phyloP scores from a whole-genome alignment of 257 asterid species.

The Solanum appendiculatum region DNA sequence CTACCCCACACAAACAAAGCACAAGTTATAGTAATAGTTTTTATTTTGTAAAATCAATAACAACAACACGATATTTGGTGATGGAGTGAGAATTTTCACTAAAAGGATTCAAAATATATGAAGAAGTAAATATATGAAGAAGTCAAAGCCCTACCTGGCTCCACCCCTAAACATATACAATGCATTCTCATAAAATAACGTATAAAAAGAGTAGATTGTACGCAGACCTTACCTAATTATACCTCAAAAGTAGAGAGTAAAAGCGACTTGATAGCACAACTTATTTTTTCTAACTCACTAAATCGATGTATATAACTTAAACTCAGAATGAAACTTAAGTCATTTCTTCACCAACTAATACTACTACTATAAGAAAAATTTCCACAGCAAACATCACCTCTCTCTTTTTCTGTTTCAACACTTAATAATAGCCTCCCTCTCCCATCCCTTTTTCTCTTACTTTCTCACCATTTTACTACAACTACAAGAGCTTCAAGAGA shows the following conservation, averaged over 20 bases:
- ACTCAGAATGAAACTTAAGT: not conserved
- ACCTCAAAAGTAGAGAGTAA: not conserved
- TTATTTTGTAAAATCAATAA: not conserved
- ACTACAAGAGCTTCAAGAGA: not conserved
- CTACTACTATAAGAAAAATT: not conserved
- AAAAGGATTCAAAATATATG: not conserved
- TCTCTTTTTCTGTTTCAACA: not conserved
- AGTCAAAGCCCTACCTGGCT: not conserved
- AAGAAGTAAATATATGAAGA: not conserved
- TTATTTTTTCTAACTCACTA: too few species aligned
- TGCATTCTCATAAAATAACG: not conserved
- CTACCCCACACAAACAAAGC: not conserved
- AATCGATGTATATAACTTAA: not conserved
- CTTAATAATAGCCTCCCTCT: not conserved
- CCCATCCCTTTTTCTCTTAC: not conserved
- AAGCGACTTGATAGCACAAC: not conserved
- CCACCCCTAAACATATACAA: not conserved
- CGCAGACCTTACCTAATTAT: rapidly evolving
- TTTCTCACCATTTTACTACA: too few species aligned
- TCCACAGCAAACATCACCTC: not conserved
- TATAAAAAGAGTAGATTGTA: not conserved
- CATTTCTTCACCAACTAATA: not conserved
- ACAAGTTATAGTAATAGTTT: not conserved
- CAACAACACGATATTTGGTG: too few species aligned
- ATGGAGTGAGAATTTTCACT: not conserved